Base-by-base conservation (phyloP, 176 grass and related monocot genomes). In the Areca catechu region DNA sequence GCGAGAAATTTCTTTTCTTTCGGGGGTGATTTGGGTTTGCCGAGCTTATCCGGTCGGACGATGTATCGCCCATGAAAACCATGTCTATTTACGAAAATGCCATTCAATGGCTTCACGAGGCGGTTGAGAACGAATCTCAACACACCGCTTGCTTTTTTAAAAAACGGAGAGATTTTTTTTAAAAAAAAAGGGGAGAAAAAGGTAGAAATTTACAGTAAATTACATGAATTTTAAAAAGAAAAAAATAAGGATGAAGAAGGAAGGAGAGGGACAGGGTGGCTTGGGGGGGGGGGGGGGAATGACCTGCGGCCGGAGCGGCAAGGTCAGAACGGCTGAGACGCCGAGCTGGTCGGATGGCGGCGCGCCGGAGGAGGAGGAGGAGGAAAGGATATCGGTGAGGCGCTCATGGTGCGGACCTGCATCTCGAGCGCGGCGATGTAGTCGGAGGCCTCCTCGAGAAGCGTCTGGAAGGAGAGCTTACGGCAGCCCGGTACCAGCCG, bases 381-480 rank as follows among this genome's bases (percentile, higher is more conserved):
- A 50, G 48, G 93, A 74, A 34, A 98, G 74, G 54, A 84, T 79
- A 69, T 92, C 87, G 23, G 81, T 74, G 16, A 98, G 71, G 78
- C 78, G 57, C 75, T 80, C 87, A 98, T 91, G 70, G 78, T 72
- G 60, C 88, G 84, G 15, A 98, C 87, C 71, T 98, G 93, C 93
- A 98, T 92, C 87, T 98, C 78, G 3, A 98, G 84, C 43, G 93
- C 93, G 22, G 60, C 60, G 53, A 89, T 92, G 81, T 98, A 98
- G 71, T 98, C 93, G 16, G 75, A 83, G 22, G 76, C 73, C 78
- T 98, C 87, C 27, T 73, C 76, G 7, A 92, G 72, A 7, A 98
- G 84, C 29, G 60, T 69, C 56, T 76, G 78, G 47, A 98, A 82
- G 25, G 87, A 49, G 48, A 98, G 73, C 63, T 76, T 91, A 37